Percentiles rank a stretch among this genome's conserved stretches.
These are phyloP conservation scores for Sordariomycetes sp. DNA, from an alignment of 2,329 filamentous ascomycete genomes.

Conservation along the genomic window DNA sequence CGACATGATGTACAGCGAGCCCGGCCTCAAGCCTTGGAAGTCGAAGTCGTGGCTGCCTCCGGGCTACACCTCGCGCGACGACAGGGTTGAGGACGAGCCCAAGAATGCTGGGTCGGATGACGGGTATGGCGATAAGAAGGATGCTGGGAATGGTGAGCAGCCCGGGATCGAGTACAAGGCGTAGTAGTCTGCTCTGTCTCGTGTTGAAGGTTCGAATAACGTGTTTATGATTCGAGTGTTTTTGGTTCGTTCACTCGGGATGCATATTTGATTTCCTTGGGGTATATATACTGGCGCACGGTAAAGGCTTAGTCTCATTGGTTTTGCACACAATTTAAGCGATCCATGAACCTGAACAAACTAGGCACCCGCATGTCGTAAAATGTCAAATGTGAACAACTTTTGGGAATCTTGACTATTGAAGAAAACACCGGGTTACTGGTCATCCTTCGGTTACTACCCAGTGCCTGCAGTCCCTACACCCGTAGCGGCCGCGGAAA, in stretches of 20 bases:
- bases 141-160: neutral
- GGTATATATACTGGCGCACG: no score
- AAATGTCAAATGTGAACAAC: no score
- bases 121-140: neutral
- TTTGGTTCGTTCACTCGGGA: neutral
- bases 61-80: slow-evolving; percentile 25
- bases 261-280: no score
- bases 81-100: slow-evolving; percentile 18
- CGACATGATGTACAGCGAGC: slow-evolving; percentile 55
- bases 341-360: no score
- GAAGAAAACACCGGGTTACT: no score
- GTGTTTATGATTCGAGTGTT: neutral
- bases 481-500: no score
- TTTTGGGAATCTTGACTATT: no score
- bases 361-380: no score
- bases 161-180: slow-evolving; percentile 1
- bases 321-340: no score
- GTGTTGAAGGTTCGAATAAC: neutral
- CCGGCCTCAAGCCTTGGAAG: slow-evolving; percentile 44
- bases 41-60: slow-evolving; percentile 38
- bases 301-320: no score
- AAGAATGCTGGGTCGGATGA: neutral
- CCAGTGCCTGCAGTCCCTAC: no score
- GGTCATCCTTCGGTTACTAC: no score
- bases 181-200: neutral